Percentiles rank a stretch among this genome's conserved stretches.
Conservation (phyloP, 2,329 filamentous ascomycete species). For the Penicillium sp. region DNA sequence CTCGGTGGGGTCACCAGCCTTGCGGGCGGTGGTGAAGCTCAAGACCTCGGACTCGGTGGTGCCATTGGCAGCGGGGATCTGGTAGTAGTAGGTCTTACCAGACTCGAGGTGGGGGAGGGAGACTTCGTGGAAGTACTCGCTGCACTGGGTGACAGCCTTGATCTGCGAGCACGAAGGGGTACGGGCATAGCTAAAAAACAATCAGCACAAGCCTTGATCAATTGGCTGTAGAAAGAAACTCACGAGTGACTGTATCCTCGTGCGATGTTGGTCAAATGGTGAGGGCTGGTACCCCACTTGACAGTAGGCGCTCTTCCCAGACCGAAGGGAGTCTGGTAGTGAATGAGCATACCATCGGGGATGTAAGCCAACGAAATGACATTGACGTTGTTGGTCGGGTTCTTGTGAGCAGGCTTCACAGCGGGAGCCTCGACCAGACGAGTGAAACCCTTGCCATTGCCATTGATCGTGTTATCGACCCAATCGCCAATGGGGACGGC, state of each 20-base stretch:
- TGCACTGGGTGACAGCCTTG: conserved; percentile 50
- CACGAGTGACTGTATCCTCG: conserved; percentile 45
- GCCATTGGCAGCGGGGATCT: conserved; percentile 51
- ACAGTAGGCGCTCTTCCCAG: conserved; percentile 47
- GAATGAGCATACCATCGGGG: conserved; percentile 52
- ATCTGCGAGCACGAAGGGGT: conserved; percentile 52
- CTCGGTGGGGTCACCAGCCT: conserved; percentile 41
- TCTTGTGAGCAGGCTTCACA: conserved; percentile 44
- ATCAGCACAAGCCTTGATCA: background rate
- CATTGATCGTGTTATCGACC: conserved; percentile 52
- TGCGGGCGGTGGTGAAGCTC: conserved; percentile 49
- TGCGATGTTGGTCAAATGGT: conserved; percentile 36
- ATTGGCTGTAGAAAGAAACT: conserved; percentile 8
- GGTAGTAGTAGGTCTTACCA: conserved; percentile 53
- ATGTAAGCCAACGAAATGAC: conserved; percentile 53
- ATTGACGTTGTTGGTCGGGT: conserved; percentile 55
- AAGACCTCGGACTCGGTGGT: conserved; percentile 50
- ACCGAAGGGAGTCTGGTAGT: conserved; percentile 57
- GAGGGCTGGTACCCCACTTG: conserved; percentile 43
- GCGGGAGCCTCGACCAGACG: conserved; percentile 53
- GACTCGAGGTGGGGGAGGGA: conserved; percentile 43
- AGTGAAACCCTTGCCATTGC: conserved; percentile 54
- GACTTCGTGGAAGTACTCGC: conserved; percentile 55
- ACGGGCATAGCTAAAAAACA: conserved; percentile 45
- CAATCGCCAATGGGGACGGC: conserved; percentile 52